A percentile compares a stretch with the other conserved stretches of the same genome.
phyloP scores from a whole-genome alignment of 139 green algal species.

The Astrephomene gubernaculifera region DNA sequence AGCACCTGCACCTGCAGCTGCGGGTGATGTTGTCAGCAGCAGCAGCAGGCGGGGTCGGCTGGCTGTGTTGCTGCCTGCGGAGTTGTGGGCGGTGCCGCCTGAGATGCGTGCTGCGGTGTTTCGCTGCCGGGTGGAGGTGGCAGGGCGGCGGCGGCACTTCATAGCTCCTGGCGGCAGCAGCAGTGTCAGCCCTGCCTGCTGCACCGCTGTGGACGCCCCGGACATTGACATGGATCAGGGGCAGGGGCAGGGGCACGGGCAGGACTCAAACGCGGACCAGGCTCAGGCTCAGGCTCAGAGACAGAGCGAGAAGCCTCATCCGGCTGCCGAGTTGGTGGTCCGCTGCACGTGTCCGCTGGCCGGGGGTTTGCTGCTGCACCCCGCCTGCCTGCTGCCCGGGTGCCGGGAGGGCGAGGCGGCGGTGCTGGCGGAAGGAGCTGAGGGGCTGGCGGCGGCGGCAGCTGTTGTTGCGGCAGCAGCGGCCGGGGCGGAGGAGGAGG shows the following conservation, averaged over 20 bases:
- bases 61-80: too few relatives aligned
- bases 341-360: constrained; percentile 2
- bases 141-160: too few relatives aligned
- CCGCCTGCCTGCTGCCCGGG: constrained; percentile 29
- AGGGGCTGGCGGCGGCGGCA: neutral
- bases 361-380: constrained; percentile 36
- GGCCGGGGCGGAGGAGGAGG: too few relatives aligned
- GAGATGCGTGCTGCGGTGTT: too few relatives aligned
- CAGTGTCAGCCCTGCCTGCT: neutral
- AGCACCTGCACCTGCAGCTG: constrained; percentile 18
- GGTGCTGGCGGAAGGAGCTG: neutral
- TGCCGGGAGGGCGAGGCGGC: neutral
- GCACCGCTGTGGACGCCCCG: neutral
- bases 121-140: too few relatives aligned
- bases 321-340: constrained; percentile 24
- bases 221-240: neutral
- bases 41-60: too few relatives aligned
- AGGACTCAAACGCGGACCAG: too few relatives aligned
- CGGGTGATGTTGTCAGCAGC: constrained; percentile 38
- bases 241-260: too few relatives aligned
- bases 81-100: too few relatives aligned
- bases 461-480: neutral
- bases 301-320: too few relatives aligned
- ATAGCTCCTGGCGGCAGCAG: too few relatives aligned
- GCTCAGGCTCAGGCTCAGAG: too few relatives aligned